phyloP scores from a whole-genome alignment of 1,284 basidiomycete genomes.

The Ganoderma leucocontextum region DNA sequence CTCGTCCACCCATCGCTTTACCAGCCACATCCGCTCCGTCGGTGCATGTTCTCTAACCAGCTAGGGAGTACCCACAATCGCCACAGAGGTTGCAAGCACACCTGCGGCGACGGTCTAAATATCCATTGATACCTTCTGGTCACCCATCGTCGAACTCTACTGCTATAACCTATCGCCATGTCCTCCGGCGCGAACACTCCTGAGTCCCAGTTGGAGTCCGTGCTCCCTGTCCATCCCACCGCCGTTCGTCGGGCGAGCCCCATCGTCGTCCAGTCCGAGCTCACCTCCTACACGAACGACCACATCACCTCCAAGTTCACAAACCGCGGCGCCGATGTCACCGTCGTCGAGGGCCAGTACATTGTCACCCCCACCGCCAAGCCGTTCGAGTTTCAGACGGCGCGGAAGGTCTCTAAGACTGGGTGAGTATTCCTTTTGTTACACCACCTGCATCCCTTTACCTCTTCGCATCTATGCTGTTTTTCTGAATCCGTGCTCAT shows the following conservation, averaged over 20 bases:
- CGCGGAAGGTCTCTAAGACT: constrained; percentile 88
- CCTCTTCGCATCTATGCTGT: background rate
- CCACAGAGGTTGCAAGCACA: constrained; percentile 80
- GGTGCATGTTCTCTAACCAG: constrained; percentile 89
- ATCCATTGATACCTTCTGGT: constrained; percentile 51
- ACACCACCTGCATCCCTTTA: constrained; percentile 1
- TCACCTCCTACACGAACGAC: constrained; percentile 83
- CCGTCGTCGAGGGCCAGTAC: constrained; percentile 75
- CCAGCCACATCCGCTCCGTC: constrained; percentile 13
- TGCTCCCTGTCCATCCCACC: constrained; percentile 84
- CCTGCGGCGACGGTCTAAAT: constrained; percentile 67
- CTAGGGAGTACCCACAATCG: constrained; percentile 82
- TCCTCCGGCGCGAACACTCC: constrained; percentile 71
- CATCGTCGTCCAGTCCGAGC: constrained; percentile 87
- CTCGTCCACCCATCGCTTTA: constrained; percentile 7
- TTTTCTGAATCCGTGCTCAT: too few species aligned
- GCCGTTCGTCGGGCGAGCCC: constrained; percentile 80
- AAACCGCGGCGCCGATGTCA: constrained; percentile 85
- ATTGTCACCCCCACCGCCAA: constrained; percentile 80
- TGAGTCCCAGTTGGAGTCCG: constrained; percentile 69
- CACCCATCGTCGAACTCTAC: constrained; percentile 26
- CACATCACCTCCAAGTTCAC: constrained; percentile 86
- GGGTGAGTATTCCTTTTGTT: constrained; percentile 67
- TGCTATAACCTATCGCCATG: constrained; percentile 48
- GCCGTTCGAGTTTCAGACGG: constrained; percentile 92